Conservation (phyloP, 306 rosid species). For the Nissolia schottii region DNA sequence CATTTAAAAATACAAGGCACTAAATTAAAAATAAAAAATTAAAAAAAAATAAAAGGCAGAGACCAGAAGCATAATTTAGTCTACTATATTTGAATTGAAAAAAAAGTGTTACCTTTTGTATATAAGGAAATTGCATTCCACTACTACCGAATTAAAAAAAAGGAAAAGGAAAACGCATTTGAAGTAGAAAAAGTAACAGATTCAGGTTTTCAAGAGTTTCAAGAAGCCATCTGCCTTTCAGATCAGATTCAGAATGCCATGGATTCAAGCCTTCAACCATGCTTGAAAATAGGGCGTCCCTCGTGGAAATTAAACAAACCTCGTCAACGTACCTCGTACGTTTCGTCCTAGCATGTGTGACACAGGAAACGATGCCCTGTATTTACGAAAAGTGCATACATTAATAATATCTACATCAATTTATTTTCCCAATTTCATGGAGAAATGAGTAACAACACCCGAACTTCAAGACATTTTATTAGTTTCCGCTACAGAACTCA, state of each 20-base stretch:
- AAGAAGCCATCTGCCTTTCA: neutral
- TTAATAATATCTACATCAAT: neutral
- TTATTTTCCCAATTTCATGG: slow-evolving; percentile 14
- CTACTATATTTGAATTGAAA: neutral
- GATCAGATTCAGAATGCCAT: neutral
- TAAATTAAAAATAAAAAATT: neutral
- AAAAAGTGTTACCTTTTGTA: neutral
- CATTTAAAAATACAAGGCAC: neutral
- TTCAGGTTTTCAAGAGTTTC: neutral
- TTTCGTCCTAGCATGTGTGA: neutral
- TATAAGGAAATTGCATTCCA: neutral
- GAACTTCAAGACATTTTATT: neutral
- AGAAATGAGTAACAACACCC: neutral
- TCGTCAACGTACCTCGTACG: neutral
- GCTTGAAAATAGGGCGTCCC: neutral
- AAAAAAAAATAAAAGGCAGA: neutral
- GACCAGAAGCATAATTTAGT: neutral
- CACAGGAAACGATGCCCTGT: neutral
- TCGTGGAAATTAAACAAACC: neutral
- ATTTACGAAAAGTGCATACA: neutral
- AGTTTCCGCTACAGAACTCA: neutral
- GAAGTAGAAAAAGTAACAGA: neutral
- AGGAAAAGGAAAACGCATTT: neutral
- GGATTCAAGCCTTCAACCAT: neutral
- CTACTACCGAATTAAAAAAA: neutral